Base-by-base conservation (phyloP, 108 stramenopile genomes). In the Thalassiosira profunda region DNA sequence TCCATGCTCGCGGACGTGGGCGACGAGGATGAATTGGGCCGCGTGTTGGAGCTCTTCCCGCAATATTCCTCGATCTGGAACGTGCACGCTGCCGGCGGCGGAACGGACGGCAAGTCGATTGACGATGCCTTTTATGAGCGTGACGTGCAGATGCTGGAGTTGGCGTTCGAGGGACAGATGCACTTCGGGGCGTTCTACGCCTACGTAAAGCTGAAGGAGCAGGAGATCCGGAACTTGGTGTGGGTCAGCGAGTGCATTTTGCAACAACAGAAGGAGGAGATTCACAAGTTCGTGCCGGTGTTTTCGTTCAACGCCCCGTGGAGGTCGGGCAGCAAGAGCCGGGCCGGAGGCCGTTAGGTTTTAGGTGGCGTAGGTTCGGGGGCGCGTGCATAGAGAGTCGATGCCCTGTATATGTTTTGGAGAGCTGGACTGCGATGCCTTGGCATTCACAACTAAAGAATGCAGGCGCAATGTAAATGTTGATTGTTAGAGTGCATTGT, bases 121-220 rank as follows among this genome's bases (percentile, higher is more conserved):
- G 98, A 98, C 53, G 98, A 99, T 82, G 98, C 95, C 24, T 99
- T 99, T 64, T 99, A 97, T 72, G 95, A 98, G 78, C 93, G 96
- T 67, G 98, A 99, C 77, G 98, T 98, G 15, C 86, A 96, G 51
- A 73, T 86, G 74, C 83, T 97, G 40, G 98, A 99, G 72, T 77
- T 98, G 63, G 98, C 99, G 40, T 99, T 98, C 59, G 98, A 99
- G 79, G 93, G 97, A 24, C 99, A 99, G 82, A 94, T 99, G 80
- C 98, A 99, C 77, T 99, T 92, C 68, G 99, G 82, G 2, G 76
- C 84, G 44, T 99, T 98, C 74, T 99, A 99, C 72, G 97, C 99
- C 15, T 99, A 98, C 80, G 97, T 98, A 24, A 98, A 98, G 86
- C 97, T 99, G 57, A 99, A 99, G 96, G 98, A 99, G 80, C 98